Conservation (phyloP, 2,329 filamentous ascomycete species). For the Stagonosporopsis rhizophila region DNA sequence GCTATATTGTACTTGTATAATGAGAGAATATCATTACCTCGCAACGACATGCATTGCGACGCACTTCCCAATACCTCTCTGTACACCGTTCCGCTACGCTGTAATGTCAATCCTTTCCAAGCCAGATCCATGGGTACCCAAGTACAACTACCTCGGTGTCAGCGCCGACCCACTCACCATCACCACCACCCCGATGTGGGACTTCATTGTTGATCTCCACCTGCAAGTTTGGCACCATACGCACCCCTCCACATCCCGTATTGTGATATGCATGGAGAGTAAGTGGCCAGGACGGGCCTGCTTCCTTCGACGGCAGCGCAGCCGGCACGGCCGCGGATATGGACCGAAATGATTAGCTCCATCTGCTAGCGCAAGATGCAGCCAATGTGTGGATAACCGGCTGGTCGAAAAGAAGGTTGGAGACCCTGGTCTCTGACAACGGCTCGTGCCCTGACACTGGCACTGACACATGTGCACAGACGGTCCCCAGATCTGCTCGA, state of each 20-base stretch:
- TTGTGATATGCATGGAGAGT: not conserved
- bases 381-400: not conserved
- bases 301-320: slow-evolving; percentile 11
- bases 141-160: slow-evolving; percentile 1
- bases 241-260: slow-evolving; percentile 6
- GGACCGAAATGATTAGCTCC: not conserved
- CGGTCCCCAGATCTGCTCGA: slow-evolving; percentile 16
- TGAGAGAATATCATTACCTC: slow-evolving; percentile 17
- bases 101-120: slow-evolving; percentile 4
- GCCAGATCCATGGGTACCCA: slow-evolving; percentile 2
- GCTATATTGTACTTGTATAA: slow-evolving; percentile 21
- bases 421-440: not conserved
- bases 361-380: not conserved
- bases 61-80: not conserved
- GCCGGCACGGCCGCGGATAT: slow-evolving; percentile 14
- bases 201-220: slow-evolving; percentile 6
- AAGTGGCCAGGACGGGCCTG: not conserved
- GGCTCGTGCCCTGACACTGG: not conserved
- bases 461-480: not conserved
- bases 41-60: slow-evolving; percentile 8
- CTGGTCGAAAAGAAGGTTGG: not conserved
- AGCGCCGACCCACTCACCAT: slow-evolving; percentile 9
- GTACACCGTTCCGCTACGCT: slow-evolving; percentile 2
- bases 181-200: slow-evolving; percentile 12
- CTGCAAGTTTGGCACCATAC: not conserved